Evolutionary conservation across 441 rosid genomes (phyloP).

Genomic region (Gossypium trilobum): DNA sequence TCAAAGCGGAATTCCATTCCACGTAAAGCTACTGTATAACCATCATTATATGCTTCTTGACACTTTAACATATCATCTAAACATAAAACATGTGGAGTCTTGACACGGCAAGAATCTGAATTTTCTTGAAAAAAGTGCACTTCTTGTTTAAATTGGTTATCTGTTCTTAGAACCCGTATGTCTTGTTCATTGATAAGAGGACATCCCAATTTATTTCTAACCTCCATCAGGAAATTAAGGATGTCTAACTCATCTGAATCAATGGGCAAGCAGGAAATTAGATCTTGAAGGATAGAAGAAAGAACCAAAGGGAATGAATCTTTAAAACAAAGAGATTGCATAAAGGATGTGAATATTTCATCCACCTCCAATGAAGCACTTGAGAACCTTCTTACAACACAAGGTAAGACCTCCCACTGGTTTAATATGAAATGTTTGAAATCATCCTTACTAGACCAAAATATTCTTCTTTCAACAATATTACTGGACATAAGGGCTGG

Average conservation of each 20-base stretch:
- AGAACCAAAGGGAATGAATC: conserved; percentile 25
- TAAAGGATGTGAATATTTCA: conserved; percentile 29
- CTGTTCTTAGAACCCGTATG: conserved; percentile 39
- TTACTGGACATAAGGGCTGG: conserved; percentile 15
- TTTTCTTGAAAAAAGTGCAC: conserved; percentile 34
- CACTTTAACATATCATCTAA: conserved; percentile 35
- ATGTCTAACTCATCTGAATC: conserved; percentile 51
- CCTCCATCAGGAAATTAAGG: conserved; percentile 37
- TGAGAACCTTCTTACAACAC: conserved; percentile 24
- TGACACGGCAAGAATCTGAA: conserved; percentile 17
- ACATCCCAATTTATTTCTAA: conserved; percentile 39
- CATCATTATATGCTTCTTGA: conserved; percentile 43
- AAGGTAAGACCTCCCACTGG: conserved; percentile 46
- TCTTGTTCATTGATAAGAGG: conserved; percentile 51
- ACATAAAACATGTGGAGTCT: conserved; percentile 24
- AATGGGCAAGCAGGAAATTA: conserved; percentile 45
- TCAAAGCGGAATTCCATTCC: conserved; percentile 48
- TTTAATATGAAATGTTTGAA: conserved; percentile 32
- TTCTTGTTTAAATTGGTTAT: conserved; percentile 34
- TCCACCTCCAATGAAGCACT: conserved; percentile 20
- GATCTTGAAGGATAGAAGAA: conserved; percentile 31
- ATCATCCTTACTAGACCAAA: conserved; percentile 24
- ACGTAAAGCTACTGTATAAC: conserved; percentile 50
- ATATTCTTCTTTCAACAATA: conserved; percentile 27
- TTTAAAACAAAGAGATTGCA: conserved; percentile 19